Base-by-base conservation (phyloP, 768 basidiomycete genomes). In the Xerocomellus amylosporus region DNA sequence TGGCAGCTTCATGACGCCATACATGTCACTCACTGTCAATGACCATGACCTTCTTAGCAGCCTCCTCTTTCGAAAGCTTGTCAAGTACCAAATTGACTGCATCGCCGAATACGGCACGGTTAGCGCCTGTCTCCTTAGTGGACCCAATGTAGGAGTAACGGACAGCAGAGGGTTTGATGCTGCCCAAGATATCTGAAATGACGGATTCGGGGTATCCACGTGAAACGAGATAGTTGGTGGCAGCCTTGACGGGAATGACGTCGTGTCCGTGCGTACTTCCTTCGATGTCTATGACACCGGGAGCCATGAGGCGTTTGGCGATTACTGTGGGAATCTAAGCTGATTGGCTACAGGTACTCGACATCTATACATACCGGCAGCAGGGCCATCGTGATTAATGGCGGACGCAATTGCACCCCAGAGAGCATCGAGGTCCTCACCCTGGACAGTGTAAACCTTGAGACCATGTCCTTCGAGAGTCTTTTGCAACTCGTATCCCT, bases 81-180 rank as follows among this genome's bases (percentile, higher is more conserved):
- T 93, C 91, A 19, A 94, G 79, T 2, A 93, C 90, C 58, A 75
- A 52, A 66, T 85, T 87, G 47, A 92, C 90, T 10, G 92, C 88
- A 62, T 93, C 88, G 28, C 92, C 92, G 60, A 94, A 94, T 12
- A 88, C 75, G 38, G 87, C 86, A 62, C 92, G 88, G 66, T 88
- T 90, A 1, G 90, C 92, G 28, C 82, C 89, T 48, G 80, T 70
- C 60, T 93, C 90, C 64, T 85, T 86, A 7, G 85, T 82, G 10
- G 81, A 84, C 0, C 92, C 92, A 24, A 80, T 65, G 68, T 84
- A 84, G n/a, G 81, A 70, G 69, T 87, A 88, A 1, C 82, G 76
- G 37, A 75, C 70, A 3, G 77, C 56, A 33, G 70, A 58, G 15
- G 88, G 79, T 67, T 86, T 85, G 75, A 92, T 89, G 60, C 74